Conservation (phyloP, 2,329 filamentous ascomycete genomes). For the Dothiorella sarmentorum region DNA sequence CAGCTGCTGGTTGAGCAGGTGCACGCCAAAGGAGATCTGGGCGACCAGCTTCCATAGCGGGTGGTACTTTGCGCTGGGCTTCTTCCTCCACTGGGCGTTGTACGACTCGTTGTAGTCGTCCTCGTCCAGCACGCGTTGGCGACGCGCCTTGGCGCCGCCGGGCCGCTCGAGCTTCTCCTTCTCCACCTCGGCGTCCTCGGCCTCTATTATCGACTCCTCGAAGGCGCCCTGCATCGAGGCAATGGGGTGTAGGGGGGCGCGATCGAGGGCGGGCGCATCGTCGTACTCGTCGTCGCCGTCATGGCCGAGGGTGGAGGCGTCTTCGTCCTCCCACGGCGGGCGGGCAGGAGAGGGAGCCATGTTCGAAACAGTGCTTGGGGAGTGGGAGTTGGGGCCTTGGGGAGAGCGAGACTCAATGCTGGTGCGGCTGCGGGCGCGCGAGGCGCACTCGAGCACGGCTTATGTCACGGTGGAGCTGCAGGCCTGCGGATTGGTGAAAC, state of each 20-base stretch:
- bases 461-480: conserved; percentile 18
- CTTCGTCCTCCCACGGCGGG: conserved; percentile 13
- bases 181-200: conserved; percentile 43
- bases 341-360: conserved; percentile 11
- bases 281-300: conserved; percentile 16
- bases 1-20: conserved; percentile 77
- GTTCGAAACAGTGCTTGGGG: not conserved
- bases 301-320: conserved; percentile 15
- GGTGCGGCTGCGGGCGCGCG: conserved; percentile 8
- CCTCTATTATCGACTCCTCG: conserved; percentile 75
- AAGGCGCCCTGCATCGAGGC: conserved; percentile 76
- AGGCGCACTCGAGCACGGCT: conserved; percentile 11
- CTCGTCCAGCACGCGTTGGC: conserved; percentile 52
- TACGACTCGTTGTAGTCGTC: conserved; percentile 67
- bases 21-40: conserved; percentile 91
- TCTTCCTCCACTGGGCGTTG: conserved; percentile 71
- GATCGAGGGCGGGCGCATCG: conserved; percentile 15
- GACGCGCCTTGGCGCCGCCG: conserved; percentile 58
- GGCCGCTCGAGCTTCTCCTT: conserved; percentile 32
- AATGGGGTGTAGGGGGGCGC: conserved; percentile 63
- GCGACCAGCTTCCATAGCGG: conserved; percentile 86
- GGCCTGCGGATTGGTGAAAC: conserved; percentile 18
- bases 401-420: conserved; percentile 13
- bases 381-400: conserved; percentile 9
- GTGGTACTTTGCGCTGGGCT: conserved; percentile 73